phyloP scores from a whole-genome alignment of 2,329 filamentous ascomycete genomes.

The Meredithiella fracta region DNA sequence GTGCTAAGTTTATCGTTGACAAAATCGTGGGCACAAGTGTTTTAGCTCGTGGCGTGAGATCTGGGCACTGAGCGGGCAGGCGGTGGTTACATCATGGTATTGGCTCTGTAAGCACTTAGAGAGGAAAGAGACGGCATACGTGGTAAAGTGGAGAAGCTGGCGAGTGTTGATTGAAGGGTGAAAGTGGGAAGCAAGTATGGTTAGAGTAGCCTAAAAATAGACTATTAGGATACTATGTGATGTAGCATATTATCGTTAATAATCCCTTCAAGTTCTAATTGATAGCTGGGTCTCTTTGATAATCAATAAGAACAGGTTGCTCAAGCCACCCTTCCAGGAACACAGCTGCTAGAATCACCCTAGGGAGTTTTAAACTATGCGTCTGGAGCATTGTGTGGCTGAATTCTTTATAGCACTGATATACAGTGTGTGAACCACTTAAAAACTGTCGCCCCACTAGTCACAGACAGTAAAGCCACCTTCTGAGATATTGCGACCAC shows the following conservation, averaged over 20 bases:
- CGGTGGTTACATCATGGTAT: background rate
- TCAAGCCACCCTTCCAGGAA: constrained; percentile 9
- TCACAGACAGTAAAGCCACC: background rate
- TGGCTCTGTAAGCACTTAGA: constrained; percentile 1
- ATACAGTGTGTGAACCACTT: background rate
- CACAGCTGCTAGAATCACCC: background rate
- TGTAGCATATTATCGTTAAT: background rate
- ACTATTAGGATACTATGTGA: no score
- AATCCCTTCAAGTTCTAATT: no score
- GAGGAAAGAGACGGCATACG: background rate
- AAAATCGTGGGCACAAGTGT: constrained; percentile 6
- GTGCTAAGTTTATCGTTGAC: constrained; percentile 3
- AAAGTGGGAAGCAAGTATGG: background rate
- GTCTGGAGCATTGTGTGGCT: background rate
- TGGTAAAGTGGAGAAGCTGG: background rate
- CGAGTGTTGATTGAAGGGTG: background rate
- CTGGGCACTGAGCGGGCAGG: background rate
- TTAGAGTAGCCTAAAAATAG: no score
- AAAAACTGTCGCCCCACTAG: background rate
- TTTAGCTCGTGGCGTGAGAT: constrained; percentile 3
- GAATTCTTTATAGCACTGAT: background rate
- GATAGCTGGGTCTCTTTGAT: background rate
- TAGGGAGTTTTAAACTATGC: background rate
- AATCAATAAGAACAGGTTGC: background rate
- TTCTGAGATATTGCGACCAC: background rate